Evolutionary conservation across 495 filamentous ascomycete genomes (phyloP).

Genomic region (Trichocladium uniseriatum): DNA sequence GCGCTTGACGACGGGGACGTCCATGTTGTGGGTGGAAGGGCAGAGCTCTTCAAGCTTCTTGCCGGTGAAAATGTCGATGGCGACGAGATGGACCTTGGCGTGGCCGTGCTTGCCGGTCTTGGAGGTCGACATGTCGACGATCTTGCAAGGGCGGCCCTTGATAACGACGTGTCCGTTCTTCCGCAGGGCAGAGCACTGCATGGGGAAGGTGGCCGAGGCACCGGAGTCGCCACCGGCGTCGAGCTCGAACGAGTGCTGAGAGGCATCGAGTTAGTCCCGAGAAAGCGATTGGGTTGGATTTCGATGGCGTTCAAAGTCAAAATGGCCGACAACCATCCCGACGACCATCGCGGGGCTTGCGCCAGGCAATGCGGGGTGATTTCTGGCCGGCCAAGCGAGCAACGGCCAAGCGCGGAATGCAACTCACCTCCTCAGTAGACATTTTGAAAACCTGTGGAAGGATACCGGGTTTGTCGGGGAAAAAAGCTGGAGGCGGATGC

Average conservation of each 20-base stretch:
- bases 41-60: slow-evolving; percentile 99
- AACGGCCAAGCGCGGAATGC: not conserved
- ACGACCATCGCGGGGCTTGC: slow-evolving; percentile 16
- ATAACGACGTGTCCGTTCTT: slow-evolving; percentile 99
- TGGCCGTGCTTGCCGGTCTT: slow-evolving; percentile 99
- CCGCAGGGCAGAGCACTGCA: slow-evolving; percentile 98
- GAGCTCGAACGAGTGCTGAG: slow-evolving; percentile 81
- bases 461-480: slow-evolving; percentile 21
- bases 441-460: slow-evolving; percentile 37
- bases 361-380: slow-evolving; percentile 25
- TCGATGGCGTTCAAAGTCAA: not conserved
- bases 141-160: slow-evolving; percentile 98
- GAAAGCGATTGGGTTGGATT: not conserved
- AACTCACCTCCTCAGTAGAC: slow-evolving; percentile 42
- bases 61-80: slow-evolving; percentile 96
- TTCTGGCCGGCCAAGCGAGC: slow-evolving; percentile 16
- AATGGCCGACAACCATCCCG: not conserved
- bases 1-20: slow-evolving; percentile 86
- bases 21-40: slow-evolving; percentile 99
- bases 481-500: slow-evolving; percentile 23
- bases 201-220: slow-evolving; percentile 86
- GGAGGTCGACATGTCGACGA: slow-evolving; percentile 99
- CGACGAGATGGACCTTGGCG: slow-evolving; percentile 98
- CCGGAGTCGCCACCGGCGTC: slow-evolving; percentile 62
- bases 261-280: slow-evolving; percentile 7